These are phyloP conservation scores for Cercospora janseana DNA, from an alignment of 2,329 filamentous ascomycete genomes.

Conservation along the genomic window DNA sequence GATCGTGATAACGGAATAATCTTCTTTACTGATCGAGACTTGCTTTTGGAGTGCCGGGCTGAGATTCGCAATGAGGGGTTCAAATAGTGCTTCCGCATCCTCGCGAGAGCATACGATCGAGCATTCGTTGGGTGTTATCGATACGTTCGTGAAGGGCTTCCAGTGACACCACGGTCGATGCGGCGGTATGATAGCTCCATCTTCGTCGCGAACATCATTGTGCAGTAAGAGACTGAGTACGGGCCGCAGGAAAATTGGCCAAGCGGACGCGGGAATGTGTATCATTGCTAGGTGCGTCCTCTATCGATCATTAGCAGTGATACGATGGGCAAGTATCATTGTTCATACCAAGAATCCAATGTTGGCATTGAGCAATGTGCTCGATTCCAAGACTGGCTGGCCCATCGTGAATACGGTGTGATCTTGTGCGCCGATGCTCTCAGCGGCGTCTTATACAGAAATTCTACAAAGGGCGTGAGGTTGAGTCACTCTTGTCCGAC, in stretches of 20 bases:
- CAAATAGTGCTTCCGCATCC: slow-evolving; percentile 72
- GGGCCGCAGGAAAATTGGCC: slow-evolving; percentile 76
- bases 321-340: not conserved
- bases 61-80: slow-evolving; percentile 65
- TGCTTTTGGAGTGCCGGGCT: slow-evolving; percentile 44
- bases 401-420: slow-evolving; percentile 22
- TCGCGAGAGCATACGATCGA: slow-evolving; percentile 82
- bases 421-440: not conserved
- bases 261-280: slow-evolving; percentile 78
- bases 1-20: slow-evolving; percentile 85
- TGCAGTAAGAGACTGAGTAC: slow-evolving; percentile 78
- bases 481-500: slow-evolving; percentile 12
- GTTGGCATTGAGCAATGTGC: slow-evolving; percentile 49
- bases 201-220: slow-evolving; percentile 40
- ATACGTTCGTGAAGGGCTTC: slow-evolving; percentile 89
- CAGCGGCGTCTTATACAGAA: not conserved
- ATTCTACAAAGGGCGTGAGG: slow-evolving; percentile 14
- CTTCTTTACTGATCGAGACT: slow-evolving; percentile 75
- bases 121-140: slow-evolving; percentile 87
- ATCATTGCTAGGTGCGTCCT: slow-evolving; percentile 84
- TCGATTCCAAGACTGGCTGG: slow-evolving; percentile 37
- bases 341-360: slow-evolving; percentile 49
- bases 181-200: slow-evolving; percentile 39
- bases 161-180: slow-evolving; percentile 49
- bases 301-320: slow-evolving; percentile 50